Evolutionary conservation across 345 rosid species (phyloP), one percentile per base, ranked within the genome.

Genomic region (Trapa incisa): DNA sequence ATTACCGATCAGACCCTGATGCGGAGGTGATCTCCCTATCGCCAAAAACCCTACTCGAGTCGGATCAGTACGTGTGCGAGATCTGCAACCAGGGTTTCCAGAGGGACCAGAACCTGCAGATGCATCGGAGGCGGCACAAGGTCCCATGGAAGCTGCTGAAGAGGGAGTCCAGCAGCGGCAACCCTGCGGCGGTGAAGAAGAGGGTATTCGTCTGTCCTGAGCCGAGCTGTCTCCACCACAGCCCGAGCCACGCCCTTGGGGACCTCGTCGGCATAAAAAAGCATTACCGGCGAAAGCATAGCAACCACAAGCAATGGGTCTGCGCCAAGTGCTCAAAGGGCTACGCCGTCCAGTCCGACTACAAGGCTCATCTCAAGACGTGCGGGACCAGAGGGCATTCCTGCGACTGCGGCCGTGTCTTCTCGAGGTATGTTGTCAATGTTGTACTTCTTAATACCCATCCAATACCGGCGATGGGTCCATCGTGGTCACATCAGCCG

Each of bases 21-120:
- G 97, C 98, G 38, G 98, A 86, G 66, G 98, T 92, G 67, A 84
- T 92, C 37, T 80, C 98, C n/a, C 78, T 93, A 36, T 88, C 98
- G 4, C 98, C 98, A 8, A 88, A 83, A 76, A 93, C 98, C 1
- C 80, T 93, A 13, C 75, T 93, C 65, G 97, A 93, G 74, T 93
- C 98, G 65, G 98, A 93, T 76, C 91, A 87, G 68, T 93, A 90
- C 79, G 84, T 93, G 22, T 93, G 97, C 65, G 98, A 93, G 90
- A 93, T 93, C 84, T 93, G 98, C 78, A 93, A 85, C 82, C 96
- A 90, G 72, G 98, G 97, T 38, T 93, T 93, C 70, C 98, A 93
- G 73, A 80, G 98, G 61, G 98, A 93, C 79, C 98, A 93, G 70
- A 93, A 93, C 84, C 82, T 93, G 15, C 97, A 93, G 86, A 93